Base-by-base conservation (phyloP, 352 stramenopile genomes). In the Saprolegnia diclina region DNA sequence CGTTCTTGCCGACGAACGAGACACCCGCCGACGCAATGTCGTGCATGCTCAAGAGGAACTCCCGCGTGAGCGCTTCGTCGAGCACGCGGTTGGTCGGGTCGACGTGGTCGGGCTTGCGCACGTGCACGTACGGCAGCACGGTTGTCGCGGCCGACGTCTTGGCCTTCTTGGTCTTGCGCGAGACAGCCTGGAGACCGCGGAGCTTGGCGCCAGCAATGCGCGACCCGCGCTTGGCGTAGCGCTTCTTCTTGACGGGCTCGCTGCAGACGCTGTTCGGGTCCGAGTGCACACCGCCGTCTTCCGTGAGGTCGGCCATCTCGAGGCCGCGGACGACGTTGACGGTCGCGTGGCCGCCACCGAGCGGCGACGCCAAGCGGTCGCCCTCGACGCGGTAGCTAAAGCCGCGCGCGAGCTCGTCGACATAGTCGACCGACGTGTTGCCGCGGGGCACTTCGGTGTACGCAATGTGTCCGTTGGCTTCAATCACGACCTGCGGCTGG, bases 1-100 rank as follows among this genome's bases (percentile, higher is more conserved):
- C 88, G 5, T 92, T 83, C 76, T 95, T 94, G 46, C 84, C 85
- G 11, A 66, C 79, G 67, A 96, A 96, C n/a, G 82, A 93, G 24
- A 93, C 82, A 64, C 88, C 88, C 18, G 79, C 80, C 7, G 83
- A 84, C 0, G 88, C 88, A 79, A 95, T 92, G 63, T 94, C 87
- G 26, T 82, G 82, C 85, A 96, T 91, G 71, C 82, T 90, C 32
- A 81, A 79, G 32, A 95, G 76, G 53, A 94, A 71, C 73, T 83
- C 73, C 50, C 85, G 89, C 21, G 88, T 94, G 40, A 85, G 80
- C 65, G 90, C 81, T 16, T 91, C 84, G 69, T 96, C 85, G 59
- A 91, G 89, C 52, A 94, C 71, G 50, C 86, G 84, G 54, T 91
- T 86, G 0, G 85, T 92, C 13, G 84, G 86, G 71, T 94, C 86